Conservation (phyloP, 805 yeast species). For the Kockiozyma suomiensis region DNA sequence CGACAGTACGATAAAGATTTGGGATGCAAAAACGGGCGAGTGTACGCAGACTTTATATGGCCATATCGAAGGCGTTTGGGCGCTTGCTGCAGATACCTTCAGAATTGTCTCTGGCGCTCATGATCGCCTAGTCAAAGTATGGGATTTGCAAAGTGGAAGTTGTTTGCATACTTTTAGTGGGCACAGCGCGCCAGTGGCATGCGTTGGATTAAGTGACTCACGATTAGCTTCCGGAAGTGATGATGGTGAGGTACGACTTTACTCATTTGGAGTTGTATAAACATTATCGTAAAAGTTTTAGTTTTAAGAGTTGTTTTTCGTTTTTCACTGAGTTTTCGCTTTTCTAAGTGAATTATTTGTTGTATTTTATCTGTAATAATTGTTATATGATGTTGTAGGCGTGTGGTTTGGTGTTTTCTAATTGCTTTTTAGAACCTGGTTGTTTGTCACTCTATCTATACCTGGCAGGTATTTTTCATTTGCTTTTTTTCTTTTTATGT, state of each 20-base stretch:
- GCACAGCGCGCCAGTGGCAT: slow-evolving; percentile 56
- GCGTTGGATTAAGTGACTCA: slow-evolving; percentile 85
- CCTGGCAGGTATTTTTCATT: background rate
- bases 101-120: slow-evolving; percentile 94
- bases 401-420: too few relatives aligned
- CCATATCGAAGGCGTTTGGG: slow-evolving; percentile 98
- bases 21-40: slow-evolving; percentile 88
- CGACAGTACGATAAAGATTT: slow-evolving; percentile 92
- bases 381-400: too few relatives aligned
- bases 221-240: slow-evolving; percentile 89
- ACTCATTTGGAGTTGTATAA: slow-evolving; percentile 61
- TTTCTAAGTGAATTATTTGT: too few relatives aligned
- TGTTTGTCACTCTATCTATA: background rate
- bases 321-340: too few relatives aligned
- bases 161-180: slow-evolving; percentile 93
- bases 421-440: too few relatives aligned
- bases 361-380: too few relatives aligned
- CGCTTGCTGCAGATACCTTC: slow-evolving; percentile 92
- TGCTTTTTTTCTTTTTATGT: background rate
- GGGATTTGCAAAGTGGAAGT: slow-evolving; percentile 95
- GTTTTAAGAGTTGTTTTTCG: too few relatives aligned
- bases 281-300: background rate
- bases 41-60: slow-evolving; percentile 96
- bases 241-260: slow-evolving; percentile 82
- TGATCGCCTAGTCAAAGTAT: slow-evolving; percentile 83